Conservation (phyloP, 2,329 filamentous ascomycete genomes). For the Stagonosporopsis rhizophila region DNA sequence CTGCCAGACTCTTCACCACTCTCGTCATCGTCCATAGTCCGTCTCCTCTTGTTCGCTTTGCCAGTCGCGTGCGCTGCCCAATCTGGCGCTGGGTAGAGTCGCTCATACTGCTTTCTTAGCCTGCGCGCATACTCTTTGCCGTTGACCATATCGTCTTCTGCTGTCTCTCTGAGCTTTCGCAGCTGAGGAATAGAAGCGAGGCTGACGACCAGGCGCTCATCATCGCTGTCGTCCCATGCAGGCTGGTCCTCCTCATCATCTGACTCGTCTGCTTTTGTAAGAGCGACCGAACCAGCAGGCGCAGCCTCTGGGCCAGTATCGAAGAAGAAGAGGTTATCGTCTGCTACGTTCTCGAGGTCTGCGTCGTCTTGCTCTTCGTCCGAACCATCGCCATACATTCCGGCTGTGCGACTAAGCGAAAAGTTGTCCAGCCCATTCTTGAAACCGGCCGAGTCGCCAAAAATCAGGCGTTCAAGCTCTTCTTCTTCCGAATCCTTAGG, state of each 20-base stretch:
- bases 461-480: slow-evolving; percentile 85
- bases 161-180: slow-evolving; percentile 81
- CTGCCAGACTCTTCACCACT: slow-evolving; percentile 61
- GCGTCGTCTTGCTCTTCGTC: slow-evolving; percentile 56
- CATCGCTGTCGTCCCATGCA: slow-evolving; percentile 95
- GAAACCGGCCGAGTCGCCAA: slow-evolving; percentile 87
- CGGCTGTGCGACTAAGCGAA: slow-evolving; percentile 52
- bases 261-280: slow-evolving; percentile 50
- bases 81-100: slow-evolving; percentile 66
- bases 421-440: slow-evolving; percentile 72
- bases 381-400: slow-evolving; percentile 36
- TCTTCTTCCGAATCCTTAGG: slow-evolving; percentile 84
- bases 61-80: slow-evolving; percentile 62
- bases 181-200: slow-evolving; percentile 76
- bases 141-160: slow-evolving; percentile 83
- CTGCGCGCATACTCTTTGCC: slow-evolving; percentile 85
- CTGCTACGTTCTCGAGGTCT: slow-evolving; percentile 70
- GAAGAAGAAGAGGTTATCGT: slow-evolving; percentile 85
- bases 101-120: slow-evolving; percentile 77
- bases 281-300: slow-evolving; percentile 49
- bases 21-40: slow-evolving; percentile 49
- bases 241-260: slow-evolving; percentile 55
- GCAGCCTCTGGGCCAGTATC: slow-evolving; percentile 67
- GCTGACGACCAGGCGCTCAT: slow-evolving; percentile 85
- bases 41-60: slow-evolving; percentile 56